Conservation (phyloP, 2,329 filamentous ascomycete genomes). For the Annulohypoxylon truncatum region DNA sequence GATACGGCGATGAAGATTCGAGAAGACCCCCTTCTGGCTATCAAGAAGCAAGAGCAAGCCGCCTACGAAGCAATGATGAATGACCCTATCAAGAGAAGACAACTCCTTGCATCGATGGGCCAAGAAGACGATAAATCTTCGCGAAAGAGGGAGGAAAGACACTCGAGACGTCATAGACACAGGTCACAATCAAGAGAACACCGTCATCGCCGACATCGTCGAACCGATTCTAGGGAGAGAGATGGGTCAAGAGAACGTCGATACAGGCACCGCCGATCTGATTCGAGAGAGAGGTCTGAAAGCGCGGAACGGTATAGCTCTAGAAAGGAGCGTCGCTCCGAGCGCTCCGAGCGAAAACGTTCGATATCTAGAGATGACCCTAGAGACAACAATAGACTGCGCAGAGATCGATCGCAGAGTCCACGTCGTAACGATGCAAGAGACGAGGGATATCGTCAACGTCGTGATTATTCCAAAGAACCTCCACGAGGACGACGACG, state of each 20-base stretch:
- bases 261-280: constrained; percentile 58
- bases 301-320: constrained; percentile 53
- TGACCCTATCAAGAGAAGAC: constrained; percentile 74
- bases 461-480: constrained; percentile 47
- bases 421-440: constrained; percentile 47
- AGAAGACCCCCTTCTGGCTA: constrained; percentile 90
- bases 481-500: constrained; percentile 40
- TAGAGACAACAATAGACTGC: constrained; percentile 38
- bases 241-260: constrained; percentile 55
- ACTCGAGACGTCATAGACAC: constrained; percentile 55
- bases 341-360: constrained; percentile 39
- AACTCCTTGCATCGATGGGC: constrained; percentile 74
- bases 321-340: constrained; percentile 41
- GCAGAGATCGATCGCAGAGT: constrained; percentile 50
- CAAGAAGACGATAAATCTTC: constrained; percentile 60
- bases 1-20: constrained; percentile 89
- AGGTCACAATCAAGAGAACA: constrained; percentile 50
- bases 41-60: constrained; percentile 90
- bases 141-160: constrained; percentile 57
- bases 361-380: constrained; percentile 39
- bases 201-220: constrained; percentile 57
- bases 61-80: constrained; percentile 85
- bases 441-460: constrained; percentile 50
- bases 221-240: constrained; percentile 53
- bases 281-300: constrained; percentile 57